Percentiles rank a stretch among this genome's conserved stretches.
These are phyloP conservation scores for Cubamyces sp. DNA, from an alignment of 768 basidiomycete genomes.

Conservation along the genomic window DNA sequence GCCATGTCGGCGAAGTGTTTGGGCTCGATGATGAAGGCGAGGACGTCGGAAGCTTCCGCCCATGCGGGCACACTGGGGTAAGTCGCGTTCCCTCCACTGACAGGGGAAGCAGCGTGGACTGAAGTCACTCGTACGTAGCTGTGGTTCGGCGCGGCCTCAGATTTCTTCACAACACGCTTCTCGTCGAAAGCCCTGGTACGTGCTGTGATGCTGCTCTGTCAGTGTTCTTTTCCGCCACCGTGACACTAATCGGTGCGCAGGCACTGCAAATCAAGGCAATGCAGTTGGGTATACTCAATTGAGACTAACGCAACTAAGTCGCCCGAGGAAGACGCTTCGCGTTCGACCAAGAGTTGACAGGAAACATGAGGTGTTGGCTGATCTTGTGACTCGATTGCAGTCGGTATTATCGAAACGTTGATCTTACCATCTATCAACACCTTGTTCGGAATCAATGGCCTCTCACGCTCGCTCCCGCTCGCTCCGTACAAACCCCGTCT, in stretches of 20 bases:
- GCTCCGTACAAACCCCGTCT: too few relatives aligned
- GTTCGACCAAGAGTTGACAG: too few relatives aligned
- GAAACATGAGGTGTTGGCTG: too few relatives aligned
- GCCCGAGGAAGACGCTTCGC: too few relatives aligned
- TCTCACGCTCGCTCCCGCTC: too few relatives aligned
- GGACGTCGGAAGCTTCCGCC: conserved; percentile 41
- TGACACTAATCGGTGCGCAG: background rate
- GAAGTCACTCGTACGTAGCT: conserved; percentile 33
- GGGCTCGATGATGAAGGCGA: conserved; percentile 49
- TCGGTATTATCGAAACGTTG: too few relatives aligned
- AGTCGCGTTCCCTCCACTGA: conserved; percentile 1
- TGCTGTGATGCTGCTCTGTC: background rate
- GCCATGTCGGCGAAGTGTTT: conserved; percentile 38
- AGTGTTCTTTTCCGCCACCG: too few relatives aligned
- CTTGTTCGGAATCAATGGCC: too few relatives aligned
- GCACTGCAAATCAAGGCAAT: conserved; percentile 24
- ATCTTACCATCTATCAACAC: too few relatives aligned
- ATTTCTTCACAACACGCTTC: conserved; percentile 38
- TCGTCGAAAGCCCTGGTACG: conserved; percentile 45
- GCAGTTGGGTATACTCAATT: conserved; percentile 16
- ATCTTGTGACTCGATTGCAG: too few relatives aligned
- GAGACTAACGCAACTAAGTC: conserved; percentile 8
- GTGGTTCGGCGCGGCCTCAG: conserved; percentile 44
- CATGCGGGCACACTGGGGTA: conserved; percentile 48
- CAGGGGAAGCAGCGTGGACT: too few relatives aligned